phyloP scores from a whole-genome alignment of 1,284 basidiomycete genomes.

The Tilletia caries region DNA sequence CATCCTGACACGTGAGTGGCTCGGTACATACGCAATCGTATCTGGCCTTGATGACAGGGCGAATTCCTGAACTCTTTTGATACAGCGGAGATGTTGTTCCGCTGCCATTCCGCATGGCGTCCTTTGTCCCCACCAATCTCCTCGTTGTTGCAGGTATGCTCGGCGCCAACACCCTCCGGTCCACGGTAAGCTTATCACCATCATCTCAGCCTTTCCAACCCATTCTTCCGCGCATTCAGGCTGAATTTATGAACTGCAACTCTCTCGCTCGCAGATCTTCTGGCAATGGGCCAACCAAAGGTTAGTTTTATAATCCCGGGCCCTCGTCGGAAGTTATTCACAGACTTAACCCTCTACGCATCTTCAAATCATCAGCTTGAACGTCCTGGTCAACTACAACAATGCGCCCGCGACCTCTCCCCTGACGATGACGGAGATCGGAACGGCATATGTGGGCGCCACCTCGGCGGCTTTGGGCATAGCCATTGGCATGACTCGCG shows the following conservation, averaged over 20 bases:
- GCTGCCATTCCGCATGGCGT: constrained; percentile 59
- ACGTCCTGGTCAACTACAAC: constrained; percentile 49
- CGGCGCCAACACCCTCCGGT: constrained; percentile 53
- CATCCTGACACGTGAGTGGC: constrained; percentile 55
- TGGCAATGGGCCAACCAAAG: constrained; percentile 62
- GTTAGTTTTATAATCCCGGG: too few species aligned
- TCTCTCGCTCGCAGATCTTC: constrained; percentile 51
- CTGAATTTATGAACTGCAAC: too few species aligned
- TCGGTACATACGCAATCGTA: neutral
- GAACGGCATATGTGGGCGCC: constrained; percentile 58
- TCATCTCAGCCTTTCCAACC: too few species aligned
- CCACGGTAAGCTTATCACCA: constrained; percentile 21
- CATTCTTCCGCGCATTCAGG: too few species aligned
- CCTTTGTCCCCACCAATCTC: constrained; percentile 61
- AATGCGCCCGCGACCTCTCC: constrained; percentile 59
- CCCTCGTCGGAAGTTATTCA: too few species aligned
- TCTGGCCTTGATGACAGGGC: neutral
- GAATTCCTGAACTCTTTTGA: neutral
- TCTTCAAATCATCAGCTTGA: neutral
- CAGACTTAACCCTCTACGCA: neutral
- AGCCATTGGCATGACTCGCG: constrained; percentile 58
- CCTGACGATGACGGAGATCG: constrained; percentile 57
- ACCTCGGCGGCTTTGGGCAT: constrained; percentile 59
- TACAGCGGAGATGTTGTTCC: constrained; percentile 44
- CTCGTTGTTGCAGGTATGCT: constrained; percentile 58